These are phyloP conservation scores for Aspergillus tamarii DNA, from an alignment of 2,329 filamentous ascomycete species.

Conservation along the genomic window DNA sequence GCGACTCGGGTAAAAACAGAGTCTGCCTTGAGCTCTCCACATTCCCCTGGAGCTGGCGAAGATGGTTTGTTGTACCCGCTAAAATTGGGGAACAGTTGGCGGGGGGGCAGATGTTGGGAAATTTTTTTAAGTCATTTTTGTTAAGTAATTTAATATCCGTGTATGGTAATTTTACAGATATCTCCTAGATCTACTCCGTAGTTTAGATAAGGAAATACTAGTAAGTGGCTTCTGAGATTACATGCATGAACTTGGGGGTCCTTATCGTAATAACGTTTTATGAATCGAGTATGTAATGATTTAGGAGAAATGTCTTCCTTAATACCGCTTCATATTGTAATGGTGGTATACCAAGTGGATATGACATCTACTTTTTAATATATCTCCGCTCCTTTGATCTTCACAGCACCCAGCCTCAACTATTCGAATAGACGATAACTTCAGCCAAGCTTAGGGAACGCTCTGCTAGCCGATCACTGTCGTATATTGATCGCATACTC, in stretches of 20 bases:
- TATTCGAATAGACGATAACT: neutral
- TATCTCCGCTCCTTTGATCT: neutral
- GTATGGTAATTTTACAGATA: constrained; percentile 15
- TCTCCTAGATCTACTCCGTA: neutral
- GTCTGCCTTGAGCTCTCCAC: constrained; percentile 31
- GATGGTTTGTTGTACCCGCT: constrained; percentile 3
- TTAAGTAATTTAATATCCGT: constrained; percentile 8
- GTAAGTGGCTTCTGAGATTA: neutral
- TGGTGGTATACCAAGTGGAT: neutral
- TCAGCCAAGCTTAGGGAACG: neutral
- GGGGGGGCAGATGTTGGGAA: neutral
- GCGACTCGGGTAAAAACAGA: constrained; percentile 18
- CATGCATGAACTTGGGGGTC: neutral
- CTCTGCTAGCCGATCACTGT: neutral
- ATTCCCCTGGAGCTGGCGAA: constrained; percentile 28
- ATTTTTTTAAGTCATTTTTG: constrained; percentile 9
- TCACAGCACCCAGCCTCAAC: neutral
- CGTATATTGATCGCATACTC: too few relatives aligned
- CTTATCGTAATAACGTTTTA: neutral
- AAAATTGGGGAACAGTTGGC: neutral
- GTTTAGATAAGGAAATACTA: neutral
- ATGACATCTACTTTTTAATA: neutral
- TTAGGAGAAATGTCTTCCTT: too few relatives aligned
- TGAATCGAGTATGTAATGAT: neutral
- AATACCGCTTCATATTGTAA: neutral